phyloP scores from a whole-genome alignment of 1,139 yeast species.

The Blastobotrys persicus region DNA sequence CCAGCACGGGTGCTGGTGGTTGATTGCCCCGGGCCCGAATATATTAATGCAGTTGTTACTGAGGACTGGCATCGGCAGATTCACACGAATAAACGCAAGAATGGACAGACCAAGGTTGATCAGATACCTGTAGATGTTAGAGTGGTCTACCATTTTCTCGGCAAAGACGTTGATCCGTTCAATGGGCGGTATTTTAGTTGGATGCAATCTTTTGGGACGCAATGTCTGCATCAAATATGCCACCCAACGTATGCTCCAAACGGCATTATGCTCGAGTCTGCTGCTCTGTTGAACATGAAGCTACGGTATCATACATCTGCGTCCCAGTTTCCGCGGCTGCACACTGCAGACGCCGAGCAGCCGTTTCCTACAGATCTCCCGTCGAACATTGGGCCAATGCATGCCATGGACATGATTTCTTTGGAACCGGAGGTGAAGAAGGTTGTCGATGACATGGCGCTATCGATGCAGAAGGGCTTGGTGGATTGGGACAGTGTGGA shows the following conservation, averaged over 20 bases:
- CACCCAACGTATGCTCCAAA: conserved; percentile 66
- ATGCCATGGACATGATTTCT: conserved; percentile 20
- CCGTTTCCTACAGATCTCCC: conserved; percentile 18
- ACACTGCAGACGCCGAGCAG: conserved; percentile 26
- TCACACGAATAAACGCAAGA: conserved; percentile 14
- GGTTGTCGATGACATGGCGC: conserved; percentile 17
- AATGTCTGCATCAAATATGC: conserved; percentile 62
- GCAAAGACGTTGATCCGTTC: conserved; percentile 55
- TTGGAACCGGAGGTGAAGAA: conserved; percentile 23
- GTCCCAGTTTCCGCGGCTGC: conserved; percentile 52
- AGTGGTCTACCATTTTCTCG: conserved; percentile 72
- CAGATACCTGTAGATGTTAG: conserved; percentile 39
- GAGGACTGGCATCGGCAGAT: conserved; percentile 28
- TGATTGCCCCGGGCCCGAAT: conserved; percentile 64
- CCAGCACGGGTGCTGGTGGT: conserved; percentile 64
- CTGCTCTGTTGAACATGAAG: conserved; percentile 54
- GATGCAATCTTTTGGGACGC: conserved; percentile 47
- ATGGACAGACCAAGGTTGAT: not conserved
- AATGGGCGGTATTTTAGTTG: conserved; percentile 44
- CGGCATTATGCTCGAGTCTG: conserved; percentile 54
- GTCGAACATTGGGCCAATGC: conserved; percentile 20
- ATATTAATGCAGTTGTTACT: conserved; percentile 40
- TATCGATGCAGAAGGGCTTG: conserved; percentile 16
- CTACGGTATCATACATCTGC: conserved; percentile 53
- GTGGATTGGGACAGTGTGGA: conserved; percentile 17